Percentiles rank a stretch among this genome's conserved stretches.
Evolutionary conservation across 1,284 basidiomycete genomes (phyloP).

Genomic region (Trichosporon inkin): DNA sequence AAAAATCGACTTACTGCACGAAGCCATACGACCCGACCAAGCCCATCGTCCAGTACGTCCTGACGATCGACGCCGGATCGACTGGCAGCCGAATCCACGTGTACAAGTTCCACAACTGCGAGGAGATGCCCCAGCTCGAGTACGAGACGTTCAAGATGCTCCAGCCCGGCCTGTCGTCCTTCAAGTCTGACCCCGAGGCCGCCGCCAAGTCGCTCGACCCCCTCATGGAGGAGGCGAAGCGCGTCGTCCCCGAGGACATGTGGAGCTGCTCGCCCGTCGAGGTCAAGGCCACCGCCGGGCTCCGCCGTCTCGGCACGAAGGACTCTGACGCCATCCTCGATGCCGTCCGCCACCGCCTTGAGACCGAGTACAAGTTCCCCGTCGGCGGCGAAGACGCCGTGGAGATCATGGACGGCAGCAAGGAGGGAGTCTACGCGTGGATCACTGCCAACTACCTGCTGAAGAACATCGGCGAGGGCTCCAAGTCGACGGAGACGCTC

Average conservation of each 20-base stretch:
- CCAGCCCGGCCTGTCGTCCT: constrained; percentile 75
- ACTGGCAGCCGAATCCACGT: constrained; percentile 96
- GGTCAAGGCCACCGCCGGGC: constrained; percentile 92
- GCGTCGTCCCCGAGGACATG: constrained; percentile 67
- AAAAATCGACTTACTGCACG: constrained; percentile 57
- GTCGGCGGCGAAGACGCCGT: constrained; percentile 62
- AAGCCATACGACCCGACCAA: constrained; percentile 54
- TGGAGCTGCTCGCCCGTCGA: constrained; percentile 78
- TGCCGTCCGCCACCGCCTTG: constrained; percentile 66
- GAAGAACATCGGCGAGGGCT: constrained; percentile 62
- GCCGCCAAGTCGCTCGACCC: constrained; percentile 78
- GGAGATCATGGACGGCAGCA: constrained; percentile 90
- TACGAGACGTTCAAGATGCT: constrained; percentile 88
- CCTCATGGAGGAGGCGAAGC: constrained; percentile 73
- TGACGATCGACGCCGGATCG: constrained; percentile 98
- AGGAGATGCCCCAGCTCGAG: constrained; percentile 72
- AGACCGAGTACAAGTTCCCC: constrained; percentile 68
- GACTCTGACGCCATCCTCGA: constrained; percentile 72
- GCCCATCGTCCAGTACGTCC: constrained; percentile 77
- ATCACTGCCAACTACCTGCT: constrained; percentile 94
- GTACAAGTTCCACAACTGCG: constrained; percentile 95
- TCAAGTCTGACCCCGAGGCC: constrained; percentile 57
- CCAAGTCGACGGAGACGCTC: constrained; percentile 60
- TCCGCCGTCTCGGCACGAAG: constrained; percentile 67
- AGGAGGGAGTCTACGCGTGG: constrained; percentile 97